A percentile compares a stretch with the other conserved stretches of the same genome.
Evolutionary conservation across 1,284 basidiomycete species (phyloP).

Genomic region (Trichosporon inkin): DNA sequence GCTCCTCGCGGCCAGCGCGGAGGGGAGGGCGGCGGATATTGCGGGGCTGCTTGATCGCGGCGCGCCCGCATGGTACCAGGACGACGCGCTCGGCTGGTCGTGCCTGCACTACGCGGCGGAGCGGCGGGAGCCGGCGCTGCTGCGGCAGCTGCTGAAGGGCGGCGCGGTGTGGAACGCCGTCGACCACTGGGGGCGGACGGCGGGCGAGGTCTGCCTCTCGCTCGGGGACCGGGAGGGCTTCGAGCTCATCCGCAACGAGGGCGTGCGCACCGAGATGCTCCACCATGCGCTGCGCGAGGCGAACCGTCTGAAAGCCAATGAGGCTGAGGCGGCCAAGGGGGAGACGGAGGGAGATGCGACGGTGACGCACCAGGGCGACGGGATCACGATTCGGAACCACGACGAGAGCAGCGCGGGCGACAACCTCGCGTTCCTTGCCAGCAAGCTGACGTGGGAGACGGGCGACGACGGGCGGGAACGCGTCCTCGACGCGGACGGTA

Average conservation of each 20-base stretch:
- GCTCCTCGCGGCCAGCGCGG: slow-evolving; percentile 32
- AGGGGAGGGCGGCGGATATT: slow-evolving; percentile 56
- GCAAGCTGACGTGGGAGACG: slow-evolving; percentile 64
- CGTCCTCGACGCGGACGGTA: slow-evolving; percentile 58
- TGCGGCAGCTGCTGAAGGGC: slow-evolving; percentile 65
- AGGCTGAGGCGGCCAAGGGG: not conserved
- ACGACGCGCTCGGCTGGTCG: slow-evolving; percentile 73
- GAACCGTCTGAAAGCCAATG: not conserved
- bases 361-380: slow-evolving; percentile 10
- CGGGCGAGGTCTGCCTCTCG: slow-evolving; percentile 82
- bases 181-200: slow-evolving; percentile 71
- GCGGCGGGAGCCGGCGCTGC: slow-evolving; percentile 60
- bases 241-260: slow-evolving; percentile 73
- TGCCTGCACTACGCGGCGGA: slow-evolving; percentile 86
- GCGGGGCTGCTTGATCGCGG: slow-evolving; percentile 61
- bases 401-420: slow-evolving; percentile 70
- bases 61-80: slow-evolving; percentile 89
- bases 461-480: slow-evolving; percentile 73
- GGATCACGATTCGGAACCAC: slow-evolving; percentile 45
- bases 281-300: slow-evolving; percentile 39
- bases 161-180: slow-evolving; percentile 92
- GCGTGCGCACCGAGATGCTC: slow-evolving; percentile 62
- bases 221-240: slow-evolving; percentile 73
- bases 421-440: slow-evolving; percentile 69
- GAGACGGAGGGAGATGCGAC: slow-evolving; percentile 17